phyloP scores from a whole-genome alignment of 1,284 basidiomycete species.

The Rhodotorula sp. region DNA sequence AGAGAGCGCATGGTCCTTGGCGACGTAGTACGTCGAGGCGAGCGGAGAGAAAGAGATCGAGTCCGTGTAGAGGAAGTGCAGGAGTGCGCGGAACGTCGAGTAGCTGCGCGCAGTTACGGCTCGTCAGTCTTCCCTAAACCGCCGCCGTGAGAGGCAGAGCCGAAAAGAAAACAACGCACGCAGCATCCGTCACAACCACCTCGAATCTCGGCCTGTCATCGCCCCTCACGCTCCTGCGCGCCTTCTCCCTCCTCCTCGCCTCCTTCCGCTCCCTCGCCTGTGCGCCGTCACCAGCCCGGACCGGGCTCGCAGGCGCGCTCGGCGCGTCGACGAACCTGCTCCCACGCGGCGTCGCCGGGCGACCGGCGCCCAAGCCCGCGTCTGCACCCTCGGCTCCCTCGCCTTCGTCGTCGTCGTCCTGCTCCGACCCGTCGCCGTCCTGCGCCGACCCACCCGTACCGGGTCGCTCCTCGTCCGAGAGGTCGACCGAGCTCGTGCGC shows the following conservation, averaged over 20 bases:
- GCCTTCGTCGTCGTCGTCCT: background rate
- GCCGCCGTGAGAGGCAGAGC: too few species aligned
- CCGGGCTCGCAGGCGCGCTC: constrained; percentile 34
- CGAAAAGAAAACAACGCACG: constrained; percentile 14
- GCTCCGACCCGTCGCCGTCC: background rate
- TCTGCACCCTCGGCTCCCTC: background rate
- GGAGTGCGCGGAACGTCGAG: constrained; percentile 51
- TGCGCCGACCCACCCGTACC: background rate
- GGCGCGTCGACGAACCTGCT: constrained; percentile 25
- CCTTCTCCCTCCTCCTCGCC: background rate
- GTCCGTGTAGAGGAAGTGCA: constrained; percentile 54
- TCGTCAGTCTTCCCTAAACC: background rate
- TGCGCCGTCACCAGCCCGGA: background rate
- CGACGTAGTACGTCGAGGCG: constrained; percentile 45
- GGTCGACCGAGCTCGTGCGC: constrained; percentile 16
- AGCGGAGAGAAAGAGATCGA: constrained; percentile 48
- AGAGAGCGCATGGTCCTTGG: constrained; percentile 37
- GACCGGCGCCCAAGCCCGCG: too few species aligned
- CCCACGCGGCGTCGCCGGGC: background rate
- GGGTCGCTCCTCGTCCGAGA: constrained; percentile 17
- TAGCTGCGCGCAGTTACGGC: constrained; percentile 37
- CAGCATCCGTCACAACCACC: constrained; percentile 38
- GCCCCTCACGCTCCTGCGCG: background rate
- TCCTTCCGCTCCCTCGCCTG: background rate
- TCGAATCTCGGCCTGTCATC: constrained; percentile 29